Evolutionary conservation across 2,329 filamentous ascomycete genomes (phyloP), one percentile per base, ranked within the genome.

Genomic region (Trichophyton equinum): DNA sequence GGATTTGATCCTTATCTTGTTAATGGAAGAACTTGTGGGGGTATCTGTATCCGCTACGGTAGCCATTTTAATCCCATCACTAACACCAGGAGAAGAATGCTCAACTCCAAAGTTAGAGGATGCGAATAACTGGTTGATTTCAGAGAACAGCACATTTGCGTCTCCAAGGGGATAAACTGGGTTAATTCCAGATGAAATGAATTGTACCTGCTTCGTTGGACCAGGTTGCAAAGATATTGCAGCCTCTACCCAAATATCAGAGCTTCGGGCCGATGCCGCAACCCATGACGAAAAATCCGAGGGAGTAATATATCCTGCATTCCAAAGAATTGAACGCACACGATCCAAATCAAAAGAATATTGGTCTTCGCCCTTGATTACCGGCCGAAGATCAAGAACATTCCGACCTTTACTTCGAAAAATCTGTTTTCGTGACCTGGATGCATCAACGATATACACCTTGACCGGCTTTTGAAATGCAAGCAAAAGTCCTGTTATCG

Each of bases 71-170:
- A 70, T 72, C 15, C 78, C 75, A 3, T 67, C 66, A 33, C 73
- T 73, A 1, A 71, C 62, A 18, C 30, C 61, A 6, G 7, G 20
- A 57, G 25, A 71, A 68, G 2, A 65, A 1, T 81, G 78, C 20
- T 86, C 84, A 2, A 78, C 62, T 13, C 90, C 89, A 74, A 97
- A 99, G 62, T 79, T 83, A 0, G 94, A 97, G 46, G 82, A 79
- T 3, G 78, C 74, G 70, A 97, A 96, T 1, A 91, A 68, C 22
- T 79, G 81, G 70, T 97, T 97, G 62, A 96, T 78, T 62, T 87
- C 85, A 59, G 88, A 84, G 66, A 88, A 95, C 0, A 97, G 72
- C 5, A 87, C 73, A 62, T 86, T 87, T 2, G 82, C 79, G 0
- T 80, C 81, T 56, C 3, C 79, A 76, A 25, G 81, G 75, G 1